Conservation (phyloP, 176 grass and related monocot genomes). For the Lolium rigidum region DNA sequence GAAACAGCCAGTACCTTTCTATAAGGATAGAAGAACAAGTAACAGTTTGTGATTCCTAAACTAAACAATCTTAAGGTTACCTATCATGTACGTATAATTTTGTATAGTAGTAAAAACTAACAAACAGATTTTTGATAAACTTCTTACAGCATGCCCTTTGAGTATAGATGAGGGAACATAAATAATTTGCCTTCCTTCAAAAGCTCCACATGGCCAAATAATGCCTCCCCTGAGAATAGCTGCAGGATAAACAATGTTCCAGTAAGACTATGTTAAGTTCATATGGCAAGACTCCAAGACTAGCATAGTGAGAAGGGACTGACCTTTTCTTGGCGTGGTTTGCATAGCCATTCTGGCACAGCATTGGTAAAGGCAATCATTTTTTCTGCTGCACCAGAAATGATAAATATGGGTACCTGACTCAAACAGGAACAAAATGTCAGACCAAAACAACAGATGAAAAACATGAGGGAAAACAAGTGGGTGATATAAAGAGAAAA, state of each 20-base stretch:
- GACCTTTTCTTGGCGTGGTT: constrained; percentile 90
- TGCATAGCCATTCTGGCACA: constrained; percentile 94
- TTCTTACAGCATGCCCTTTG: constrained; percentile 74
- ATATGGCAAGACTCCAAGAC: constrained; percentile 22
- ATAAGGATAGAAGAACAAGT: background rate
- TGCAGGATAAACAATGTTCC: constrained; percentile 46
- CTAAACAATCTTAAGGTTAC: constrained; percentile 27
- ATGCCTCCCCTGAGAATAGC: constrained; percentile 77
- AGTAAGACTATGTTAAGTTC: constrained; percentile 15
- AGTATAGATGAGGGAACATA: constrained; percentile 69
- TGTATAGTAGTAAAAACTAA: constrained; percentile 27
- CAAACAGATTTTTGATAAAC: constrained; percentile 27
- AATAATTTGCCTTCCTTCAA: constrained; percentile 69
- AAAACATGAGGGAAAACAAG: constrained; percentile 21
- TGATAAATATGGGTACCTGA: constrained; percentile 86
- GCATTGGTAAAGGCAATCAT: constrained; percentile 65
- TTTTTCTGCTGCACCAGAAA: constrained; percentile 76
- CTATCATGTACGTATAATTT: background rate
- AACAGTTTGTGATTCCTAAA: background rate
- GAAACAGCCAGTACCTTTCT: constrained; percentile 14
- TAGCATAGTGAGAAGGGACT: constrained; percentile 35
- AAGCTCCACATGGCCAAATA: constrained; percentile 81
- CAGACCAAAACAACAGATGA: background rate
- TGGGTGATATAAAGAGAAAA: background rate
- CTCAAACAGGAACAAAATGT: constrained; percentile 8